phyloP scores from a whole-genome alignment of 2,329 filamentous ascomycete species.

The Aspergillus novofumigatus region DNA sequence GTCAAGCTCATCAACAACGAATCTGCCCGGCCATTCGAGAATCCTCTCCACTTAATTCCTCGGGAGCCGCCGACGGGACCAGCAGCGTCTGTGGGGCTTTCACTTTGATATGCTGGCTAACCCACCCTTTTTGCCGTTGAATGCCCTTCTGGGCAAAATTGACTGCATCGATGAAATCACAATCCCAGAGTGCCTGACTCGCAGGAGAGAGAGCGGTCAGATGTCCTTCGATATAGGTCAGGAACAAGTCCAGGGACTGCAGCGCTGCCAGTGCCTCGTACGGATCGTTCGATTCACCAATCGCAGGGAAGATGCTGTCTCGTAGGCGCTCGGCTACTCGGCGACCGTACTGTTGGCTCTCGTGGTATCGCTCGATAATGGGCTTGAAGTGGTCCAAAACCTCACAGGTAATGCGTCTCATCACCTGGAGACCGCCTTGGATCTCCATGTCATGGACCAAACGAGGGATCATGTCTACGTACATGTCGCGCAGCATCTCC shows the following conservation, averaged over 20 bases:
- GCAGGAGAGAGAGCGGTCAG: conserved; percentile 27
- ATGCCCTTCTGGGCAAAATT: conserved; percentile 16
- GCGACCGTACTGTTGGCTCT: conserved; percentile 20
- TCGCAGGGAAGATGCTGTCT: conserved; percentile 24
- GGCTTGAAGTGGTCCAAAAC: conserved; percentile 19
- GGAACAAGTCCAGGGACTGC: conserved; percentile 30
- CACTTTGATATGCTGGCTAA: conserved; percentile 30
- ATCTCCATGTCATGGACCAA: conserved; percentile 26
- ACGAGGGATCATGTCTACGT: conserved; percentile 3
- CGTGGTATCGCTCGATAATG: conserved; percentile 23
- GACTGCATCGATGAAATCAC: conserved; percentile 27
- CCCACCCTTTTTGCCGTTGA: conserved; percentile 30
- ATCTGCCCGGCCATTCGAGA: background rate
- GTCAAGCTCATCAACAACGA: background rate
- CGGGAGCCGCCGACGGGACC: conserved; percentile 21
- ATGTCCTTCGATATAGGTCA: conserved; percentile 28
- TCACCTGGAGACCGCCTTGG: conserved; percentile 24
- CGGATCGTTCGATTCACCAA: background rate
- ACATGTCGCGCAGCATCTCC: conserved; percentile 4
- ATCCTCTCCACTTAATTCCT: background rate
- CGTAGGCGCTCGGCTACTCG: conserved; percentile 18
- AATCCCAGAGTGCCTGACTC: conserved; percentile 34
- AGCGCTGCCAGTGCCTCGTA: conserved; percentile 26
- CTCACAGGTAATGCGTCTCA: conserved; percentile 21
- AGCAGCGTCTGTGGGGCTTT: conserved; percentile 33